Base-by-base conservation (phyloP, 2,329 filamentous ascomycete species). In the Pseudogymnoascus sp. region DNA sequence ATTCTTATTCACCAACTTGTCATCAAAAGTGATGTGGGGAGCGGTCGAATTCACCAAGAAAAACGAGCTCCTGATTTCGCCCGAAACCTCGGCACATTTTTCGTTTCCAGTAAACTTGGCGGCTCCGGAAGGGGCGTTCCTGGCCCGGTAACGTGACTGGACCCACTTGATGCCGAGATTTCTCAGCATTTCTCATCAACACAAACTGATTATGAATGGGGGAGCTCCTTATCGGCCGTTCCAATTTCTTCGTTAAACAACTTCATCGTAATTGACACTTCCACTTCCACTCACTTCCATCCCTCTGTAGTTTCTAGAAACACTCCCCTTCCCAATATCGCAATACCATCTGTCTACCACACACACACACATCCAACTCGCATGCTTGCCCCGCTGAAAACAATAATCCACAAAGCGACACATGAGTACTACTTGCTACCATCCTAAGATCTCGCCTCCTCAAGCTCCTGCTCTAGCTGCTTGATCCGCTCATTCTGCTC, bases 401-500 rank as follows among this genome's bases (percentile, higher is more conserved):
- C 40, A 42, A 42, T 42, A 42, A 42, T 42, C 10, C 16, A 42
- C 40, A 42, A 42, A 42, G 40, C 16, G 40, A 42, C 40, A 21
- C 16, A 42, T 42, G n/a, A 42, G 40, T 8, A 42, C 40, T n/a
- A 2, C 7, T 8, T 19, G 16, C 38, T 42, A 42, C 21, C 21
- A 61, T 61, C 56, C 59, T 59, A 87, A 67, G 85, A 87, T 68
- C 83, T 78, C 21, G 83, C 80, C 72, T 83, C 82, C 72, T 89
- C 86, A 38, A 89, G 76, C 74, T 88, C 86, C 61, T 88, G 77
- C 76, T 89, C 86, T 64, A 89, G 73, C 74, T 87, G 85, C 67
- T 86, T 78, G 71, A 88, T 88, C 60, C 85, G 79, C 76, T 88
- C 85, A 73, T 80, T 87, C 79, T 88, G 85, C 71, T 87, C 85